Conservation (phyloP, 192 early-diverging fungal genomes). For the Geosiphon pyriformis region DNA sequence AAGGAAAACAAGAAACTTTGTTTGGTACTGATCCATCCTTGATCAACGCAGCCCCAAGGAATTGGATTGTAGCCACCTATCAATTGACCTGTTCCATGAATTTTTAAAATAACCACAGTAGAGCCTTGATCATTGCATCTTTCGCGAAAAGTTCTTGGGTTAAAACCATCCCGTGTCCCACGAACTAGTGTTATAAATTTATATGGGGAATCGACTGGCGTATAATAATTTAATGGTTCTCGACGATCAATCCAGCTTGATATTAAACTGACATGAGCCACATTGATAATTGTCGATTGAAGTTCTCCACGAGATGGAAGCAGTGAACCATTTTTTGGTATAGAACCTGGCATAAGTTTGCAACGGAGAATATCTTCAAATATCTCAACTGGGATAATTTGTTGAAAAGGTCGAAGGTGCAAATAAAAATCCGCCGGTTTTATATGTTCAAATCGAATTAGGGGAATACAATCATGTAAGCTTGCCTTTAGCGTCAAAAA, state of each 20-base stretch:
- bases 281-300: background rate
- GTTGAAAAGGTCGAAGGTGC: background rate
- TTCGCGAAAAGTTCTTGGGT: background rate
- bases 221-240: background rate
- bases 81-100: background rate
- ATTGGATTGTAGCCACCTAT: slow-evolving; percentile 13
- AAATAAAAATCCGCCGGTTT: background rate
- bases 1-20: slow-evolving; percentile 6
- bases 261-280: background rate
- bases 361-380: background rate
- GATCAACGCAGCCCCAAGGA: background rate
- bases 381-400: background rate
- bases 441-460: background rate
- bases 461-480: background rate
- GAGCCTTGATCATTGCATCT: slow-evolving; percentile 1
- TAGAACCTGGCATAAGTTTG: background rate
- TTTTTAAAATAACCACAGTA: background rate
- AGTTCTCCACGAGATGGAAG: background rate
- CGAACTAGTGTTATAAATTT: background rate
- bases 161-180: background rate
- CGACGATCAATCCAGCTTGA: slow-evolving; percentile 2
- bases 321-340: background rate
- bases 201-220: background rate
- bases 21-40: background rate
- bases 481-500: background rate